These are phyloP conservation scores for Actinidia polygama DNA, from an alignment of 179 eudicot species.

Conservation along the genomic window DNA sequence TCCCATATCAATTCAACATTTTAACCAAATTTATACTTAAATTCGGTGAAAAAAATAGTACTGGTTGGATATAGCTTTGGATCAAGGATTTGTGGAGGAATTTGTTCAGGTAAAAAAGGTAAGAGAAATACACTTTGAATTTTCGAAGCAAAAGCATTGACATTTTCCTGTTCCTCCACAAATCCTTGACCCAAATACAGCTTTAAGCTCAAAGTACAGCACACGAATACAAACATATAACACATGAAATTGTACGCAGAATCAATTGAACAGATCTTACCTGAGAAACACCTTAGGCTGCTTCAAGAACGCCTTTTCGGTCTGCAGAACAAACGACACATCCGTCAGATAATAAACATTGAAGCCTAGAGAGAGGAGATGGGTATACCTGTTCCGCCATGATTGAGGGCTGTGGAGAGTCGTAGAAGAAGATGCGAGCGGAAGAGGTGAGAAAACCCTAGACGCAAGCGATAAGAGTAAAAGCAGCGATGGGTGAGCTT, in stretches of 20 bases:
- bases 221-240: background rate
- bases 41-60: too few species aligned
- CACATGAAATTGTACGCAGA: background rate
- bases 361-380: background rate
- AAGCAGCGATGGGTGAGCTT: background rate
- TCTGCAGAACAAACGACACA: conserved; percentile 33
- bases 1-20: too few species aligned
- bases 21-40: too few species aligned
- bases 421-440: background rate
- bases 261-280: conserved; percentile 29
- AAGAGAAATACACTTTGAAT: too few species aligned
- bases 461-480: background rate
- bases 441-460: background rate
- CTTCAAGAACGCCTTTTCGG: conserved; percentile 89
- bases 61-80: too few species aligned
- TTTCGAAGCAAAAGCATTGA: too few species aligned
- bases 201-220: too few species aligned
- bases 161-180: too few species aligned
- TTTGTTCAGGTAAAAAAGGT: too few species aligned
- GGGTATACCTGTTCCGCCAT: conserved; percentile 62
- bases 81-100: too few species aligned
- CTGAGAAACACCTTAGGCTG: conserved; percentile 82
- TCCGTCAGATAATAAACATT: background rate
- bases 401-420: conserved; percentile 28
- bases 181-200: too few species aligned